phyloP scores from a whole-genome alignment of 2,329 filamentous ascomycete species.

The Arthrobotrys sinensis region DNA sequence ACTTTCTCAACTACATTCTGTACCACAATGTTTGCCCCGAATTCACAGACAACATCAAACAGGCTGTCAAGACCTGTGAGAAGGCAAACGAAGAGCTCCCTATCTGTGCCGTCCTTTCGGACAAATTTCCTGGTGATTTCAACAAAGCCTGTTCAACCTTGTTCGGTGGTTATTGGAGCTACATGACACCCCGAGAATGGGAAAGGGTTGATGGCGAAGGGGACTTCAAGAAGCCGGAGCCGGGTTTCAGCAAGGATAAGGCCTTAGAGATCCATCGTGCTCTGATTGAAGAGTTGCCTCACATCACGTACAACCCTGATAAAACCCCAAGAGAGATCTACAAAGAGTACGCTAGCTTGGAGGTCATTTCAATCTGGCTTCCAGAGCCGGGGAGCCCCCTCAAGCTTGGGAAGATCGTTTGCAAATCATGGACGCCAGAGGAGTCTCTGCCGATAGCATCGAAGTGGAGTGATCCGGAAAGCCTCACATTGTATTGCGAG shows the following conservation, averaged over 20 bases:
- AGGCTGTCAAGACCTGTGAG: slow-evolving; percentile 78
- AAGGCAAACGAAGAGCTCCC: slow-evolving; percentile 78
- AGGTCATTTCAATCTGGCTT: slow-evolving; percentile 65
- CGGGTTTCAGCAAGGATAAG: slow-evolving; percentile 60
- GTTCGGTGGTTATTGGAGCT: slow-evolving; percentile 72
- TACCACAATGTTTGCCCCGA: slow-evolving; percentile 90
- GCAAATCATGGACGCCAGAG: slow-evolving; percentile 47
- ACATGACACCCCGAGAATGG: slow-evolving; percentile 49
- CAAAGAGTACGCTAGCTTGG: slow-evolving; percentile 65
- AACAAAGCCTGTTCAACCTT: slow-evolving; percentile 81
- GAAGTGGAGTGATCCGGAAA: slow-evolving; percentile 55
- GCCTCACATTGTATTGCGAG: slow-evolving; percentile 69
- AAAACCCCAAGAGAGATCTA: slow-evolving; percentile 62
- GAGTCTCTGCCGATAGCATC: slow-evolving; percentile 41
- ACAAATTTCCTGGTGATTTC: slow-evolving; percentile 80
- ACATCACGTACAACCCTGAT: slow-evolving; percentile 61
- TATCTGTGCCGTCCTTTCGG: slow-evolving; percentile 71
- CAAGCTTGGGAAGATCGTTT: slow-evolving; percentile 46
- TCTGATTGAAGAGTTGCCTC: slow-evolving; percentile 62
- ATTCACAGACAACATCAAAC: slow-evolving; percentile 77
- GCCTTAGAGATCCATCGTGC: slow-evolving; percentile 60
- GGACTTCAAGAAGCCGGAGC: slow-evolving; percentile 63
- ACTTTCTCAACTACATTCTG: slow-evolving; percentile 89
- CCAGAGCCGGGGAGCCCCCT: slow-evolving; percentile 46
- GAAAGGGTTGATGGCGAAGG: slow-evolving; percentile 31